Percentiles rank a stretch among this genome's conserved stretches.
These are phyloP conservation scores for Phaeophleospora eucalypticola DNA, from an alignment of 2,329 filamentous ascomycete species.

Conservation along the genomic window DNA sequence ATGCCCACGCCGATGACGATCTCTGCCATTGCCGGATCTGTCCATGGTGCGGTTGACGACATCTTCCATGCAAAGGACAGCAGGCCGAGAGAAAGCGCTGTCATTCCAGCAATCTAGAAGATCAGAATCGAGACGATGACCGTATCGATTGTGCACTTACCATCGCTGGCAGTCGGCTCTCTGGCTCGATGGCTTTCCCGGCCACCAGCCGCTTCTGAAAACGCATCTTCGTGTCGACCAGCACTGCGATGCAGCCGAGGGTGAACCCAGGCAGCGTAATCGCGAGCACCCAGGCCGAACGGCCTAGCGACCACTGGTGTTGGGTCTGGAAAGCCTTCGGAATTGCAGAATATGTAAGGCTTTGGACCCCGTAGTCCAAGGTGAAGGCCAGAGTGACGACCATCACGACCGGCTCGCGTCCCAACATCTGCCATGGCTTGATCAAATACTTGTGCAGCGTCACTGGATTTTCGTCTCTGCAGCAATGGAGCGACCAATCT, in stretches of 20 bases:
- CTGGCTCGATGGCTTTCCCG: conserved; percentile 8
- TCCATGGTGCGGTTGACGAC: background rate
- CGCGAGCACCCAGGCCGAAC: conserved; percentile 5
- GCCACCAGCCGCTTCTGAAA: conserved; percentile 4
- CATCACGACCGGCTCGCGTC: conserved; percentile 13
- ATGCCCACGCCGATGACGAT: conserved; percentile 9
- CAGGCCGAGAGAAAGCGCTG: conserved; percentile 5
- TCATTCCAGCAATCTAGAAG: conserved; percentile 11
- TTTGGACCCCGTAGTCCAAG: conserved; percentile 34
- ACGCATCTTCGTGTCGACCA: conserved; percentile 11
- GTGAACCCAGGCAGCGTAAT: conserved; percentile 10
- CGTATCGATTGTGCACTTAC: conserved; percentile 1
- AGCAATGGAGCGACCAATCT: conserved; percentile 15
- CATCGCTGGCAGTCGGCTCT: conserved; percentile 14
- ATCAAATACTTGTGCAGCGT: conserved; percentile 7
- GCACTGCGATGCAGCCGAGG: conserved; percentile 4
- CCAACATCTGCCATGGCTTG: conserved; percentile 15
- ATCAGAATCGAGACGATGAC: conserved; percentile 1
- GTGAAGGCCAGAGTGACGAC: conserved; percentile 24
- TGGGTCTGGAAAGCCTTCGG: conserved; percentile 7
- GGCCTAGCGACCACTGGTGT: conserved; percentile 2
- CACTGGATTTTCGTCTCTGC: conserved; percentile 8
- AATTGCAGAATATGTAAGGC: conserved; percentile 27
- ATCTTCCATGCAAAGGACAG: conserved; percentile 11
- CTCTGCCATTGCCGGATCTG: conserved; percentile 5